Percentiles rank a stretch among this genome's conserved stretches.
Conservation (phyloP, 345 rosid species). For the Durio zibethinus region DNA sequence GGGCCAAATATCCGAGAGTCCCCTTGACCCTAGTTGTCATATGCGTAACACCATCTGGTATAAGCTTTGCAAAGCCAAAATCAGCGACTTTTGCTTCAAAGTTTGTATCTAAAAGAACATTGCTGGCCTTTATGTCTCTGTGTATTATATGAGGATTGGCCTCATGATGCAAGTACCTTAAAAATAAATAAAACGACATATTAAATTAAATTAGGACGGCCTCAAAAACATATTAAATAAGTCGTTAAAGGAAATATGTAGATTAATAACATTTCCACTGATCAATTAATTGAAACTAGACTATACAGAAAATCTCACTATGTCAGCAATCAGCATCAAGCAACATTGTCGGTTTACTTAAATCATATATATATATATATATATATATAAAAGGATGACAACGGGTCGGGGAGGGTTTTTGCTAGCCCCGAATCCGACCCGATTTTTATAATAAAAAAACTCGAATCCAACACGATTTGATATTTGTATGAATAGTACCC, state of each 20-base stretch:
- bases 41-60: slow-evolving; percentile 61
- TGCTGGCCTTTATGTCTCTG: slow-evolving; percentile 67
- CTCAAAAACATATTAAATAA: neutral
- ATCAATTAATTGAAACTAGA: neutral
- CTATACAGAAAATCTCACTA: neutral
- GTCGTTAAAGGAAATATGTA: neutral
- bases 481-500: no score
- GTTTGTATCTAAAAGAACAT: slow-evolving; percentile 51
- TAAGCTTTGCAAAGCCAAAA: slow-evolving; percentile 68
- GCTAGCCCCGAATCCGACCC: no score
- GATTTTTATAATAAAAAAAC: no score
- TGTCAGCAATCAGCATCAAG: neutral
- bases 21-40: slow-evolving; percentile 69
- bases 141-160: slow-evolving; percentile 69
- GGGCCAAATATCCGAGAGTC: slow-evolving; percentile 64
- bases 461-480: no score
- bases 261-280: neutral
- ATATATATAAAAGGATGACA: no score
- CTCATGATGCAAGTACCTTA: slow-evolving; percentile 65
- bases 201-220: neutral
- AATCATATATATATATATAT: no score
- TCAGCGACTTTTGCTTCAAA: slow-evolving; percentile 66
- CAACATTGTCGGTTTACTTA: neutral
- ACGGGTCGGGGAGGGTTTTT: no score
- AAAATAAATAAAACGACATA: neutral